phyloP scores from a whole-genome alignment of 2,329 filamentous ascomycete species.

The Metarhizium album region DNA sequence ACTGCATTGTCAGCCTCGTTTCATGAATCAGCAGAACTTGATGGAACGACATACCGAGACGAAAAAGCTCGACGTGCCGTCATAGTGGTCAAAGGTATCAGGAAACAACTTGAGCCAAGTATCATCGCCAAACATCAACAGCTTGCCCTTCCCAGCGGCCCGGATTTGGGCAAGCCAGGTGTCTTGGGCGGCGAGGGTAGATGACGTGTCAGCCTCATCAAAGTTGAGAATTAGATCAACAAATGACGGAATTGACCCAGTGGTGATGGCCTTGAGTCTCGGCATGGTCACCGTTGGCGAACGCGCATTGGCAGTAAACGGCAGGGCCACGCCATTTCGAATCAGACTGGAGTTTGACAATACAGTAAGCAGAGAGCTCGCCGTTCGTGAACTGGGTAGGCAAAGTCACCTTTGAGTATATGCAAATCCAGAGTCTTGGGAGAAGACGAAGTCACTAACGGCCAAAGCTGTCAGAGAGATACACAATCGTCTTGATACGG shows the following conservation, averaged over 20 bases:
- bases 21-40: not conserved
- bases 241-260: slow-evolving; percentile 95
- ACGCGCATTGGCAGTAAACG: slow-evolving; percentile 92
- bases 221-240: slow-evolving; percentile 95
- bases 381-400: not conserved
- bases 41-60: slow-evolving; percentile 65
- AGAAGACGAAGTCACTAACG: slow-evolving; percentile 83
- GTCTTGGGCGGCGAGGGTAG: slow-evolving; percentile 78
- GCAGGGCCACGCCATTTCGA: slow-evolving; percentile 69
- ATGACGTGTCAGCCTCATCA: slow-evolving; percentile 85
- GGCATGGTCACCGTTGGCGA: slow-evolving; percentile 98
- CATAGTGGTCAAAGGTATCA: slow-evolving; percentile 70
- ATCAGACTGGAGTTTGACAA: slow-evolving; percentile 54
- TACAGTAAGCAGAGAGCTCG: not conserved
- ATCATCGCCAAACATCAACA: slow-evolving; percentile 95
- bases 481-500: not conserved
- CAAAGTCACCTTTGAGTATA: slow-evolving; percentile 74
- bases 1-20: not conserved
- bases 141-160: slow-evolving; percentile 56
- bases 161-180: slow-evolving; percentile 95
- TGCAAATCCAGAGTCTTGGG: slow-evolving; percentile 65
- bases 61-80: slow-evolving; percentile 96
- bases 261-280: slow-evolving; percentile 91
- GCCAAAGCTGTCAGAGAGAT: not conserved
- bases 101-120: slow-evolving; percentile 98